These are phyloP conservation scores for Candida jianshihensis DNA, from an alignment of 805 yeast species.

Conservation along the genomic window DNA sequence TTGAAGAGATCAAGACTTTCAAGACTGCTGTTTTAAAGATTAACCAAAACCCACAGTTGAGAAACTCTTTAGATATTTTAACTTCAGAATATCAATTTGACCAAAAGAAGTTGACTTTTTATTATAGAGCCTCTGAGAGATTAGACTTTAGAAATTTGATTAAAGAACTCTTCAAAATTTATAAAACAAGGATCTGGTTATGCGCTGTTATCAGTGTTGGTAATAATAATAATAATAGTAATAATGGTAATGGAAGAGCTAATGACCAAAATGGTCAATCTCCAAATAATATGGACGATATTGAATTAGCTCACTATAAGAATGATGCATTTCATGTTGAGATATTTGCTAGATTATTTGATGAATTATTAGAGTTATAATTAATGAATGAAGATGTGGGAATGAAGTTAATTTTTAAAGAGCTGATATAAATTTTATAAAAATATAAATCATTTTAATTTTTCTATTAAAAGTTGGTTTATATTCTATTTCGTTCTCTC, in stretches of 20 bases:
- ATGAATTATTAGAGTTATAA: slow-evolving; percentile 6
- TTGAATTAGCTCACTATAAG: slow-evolving; percentile 7
- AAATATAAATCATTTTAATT: too few species aligned
- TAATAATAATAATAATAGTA: neutral
- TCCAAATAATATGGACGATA: slow-evolving; percentile 22
- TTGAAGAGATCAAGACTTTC: slow-evolving; percentile 67
- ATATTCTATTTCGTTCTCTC: too few species aligned
- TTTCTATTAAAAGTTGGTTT: too few species aligned
- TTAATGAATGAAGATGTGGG: neutral
- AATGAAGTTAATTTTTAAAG: neutral
- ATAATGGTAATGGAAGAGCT: too few species aligned
- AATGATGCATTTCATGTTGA: slow-evolving; percentile 22
- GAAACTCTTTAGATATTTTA: slow-evolving; percentile 48
- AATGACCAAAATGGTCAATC: too few species aligned
- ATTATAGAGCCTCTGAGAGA: slow-evolving; percentile 56
- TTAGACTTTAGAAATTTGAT: slow-evolving; percentile 70
- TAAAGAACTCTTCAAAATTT: slow-evolving; percentile 65
- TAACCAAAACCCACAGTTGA: slow-evolving; percentile 27
- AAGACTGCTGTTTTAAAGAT: slow-evolving; percentile 55
- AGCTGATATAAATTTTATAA: too few species aligned
- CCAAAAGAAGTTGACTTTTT: slow-evolving; percentile 68
- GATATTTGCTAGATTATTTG: slow-evolving; percentile 12
- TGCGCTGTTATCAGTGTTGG: slow-evolving; percentile 43
- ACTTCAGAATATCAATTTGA: slow-evolving; percentile 82
- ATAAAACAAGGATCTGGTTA: slow-evolving; percentile 78